Evolutionary conservation across 805 yeast genomes (phyloP).

Genomic region (Ogataea neopini): DNA sequence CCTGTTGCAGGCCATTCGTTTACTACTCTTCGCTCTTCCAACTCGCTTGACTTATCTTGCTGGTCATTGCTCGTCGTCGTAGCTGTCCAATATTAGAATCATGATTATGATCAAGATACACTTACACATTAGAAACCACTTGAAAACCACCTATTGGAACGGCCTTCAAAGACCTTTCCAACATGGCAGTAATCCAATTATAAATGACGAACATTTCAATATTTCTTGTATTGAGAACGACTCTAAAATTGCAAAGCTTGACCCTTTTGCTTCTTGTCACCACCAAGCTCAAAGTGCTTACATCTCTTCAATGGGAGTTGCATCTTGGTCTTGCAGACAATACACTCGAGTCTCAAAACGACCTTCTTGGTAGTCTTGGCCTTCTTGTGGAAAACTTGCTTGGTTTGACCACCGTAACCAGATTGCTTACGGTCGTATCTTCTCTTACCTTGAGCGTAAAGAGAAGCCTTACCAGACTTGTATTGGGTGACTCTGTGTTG

Average conservation of each 20-base stretch:
- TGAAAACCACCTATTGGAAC: too few relatives aligned
- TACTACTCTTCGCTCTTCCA: too few relatives aligned
- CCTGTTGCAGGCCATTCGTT: too few relatives aligned
- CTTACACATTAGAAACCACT: slow-evolving; percentile 10
- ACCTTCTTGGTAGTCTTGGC: slow-evolving; percentile 99
- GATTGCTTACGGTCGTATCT: slow-evolving; percentile 99
- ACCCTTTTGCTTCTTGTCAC: slow-evolving; percentile 99
- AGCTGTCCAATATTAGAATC: slow-evolving; percentile 4
- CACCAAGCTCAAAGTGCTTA: slow-evolving; percentile 99
- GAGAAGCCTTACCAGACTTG: slow-evolving; percentile 99
- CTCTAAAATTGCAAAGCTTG: slow-evolving; percentile 98
- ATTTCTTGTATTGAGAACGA: slow-evolving; percentile 14
- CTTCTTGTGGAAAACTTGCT: slow-evolving; percentile 99
- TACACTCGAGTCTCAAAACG: slow-evolving; percentile 99
- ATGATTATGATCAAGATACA: slow-evolving; percentile 7
- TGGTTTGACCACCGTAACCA: slow-evolving; percentile 99
- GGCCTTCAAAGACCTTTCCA: not conserved
- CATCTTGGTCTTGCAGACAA: slow-evolving; percentile 96
- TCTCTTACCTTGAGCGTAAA: slow-evolving; percentile 99
- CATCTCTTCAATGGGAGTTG: slow-evolving; percentile 98
- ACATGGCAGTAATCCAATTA: slow-evolving; percentile 5
- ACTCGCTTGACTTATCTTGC: too few relatives aligned
- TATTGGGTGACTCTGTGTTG: slow-evolving; percentile 99
- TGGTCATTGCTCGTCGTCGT: too few relatives aligned
- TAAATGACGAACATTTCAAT: slow-evolving; percentile 9